Conservation (phyloP, 768 basidiomycete species). For the Sarcomyxa edulis region DNA sequence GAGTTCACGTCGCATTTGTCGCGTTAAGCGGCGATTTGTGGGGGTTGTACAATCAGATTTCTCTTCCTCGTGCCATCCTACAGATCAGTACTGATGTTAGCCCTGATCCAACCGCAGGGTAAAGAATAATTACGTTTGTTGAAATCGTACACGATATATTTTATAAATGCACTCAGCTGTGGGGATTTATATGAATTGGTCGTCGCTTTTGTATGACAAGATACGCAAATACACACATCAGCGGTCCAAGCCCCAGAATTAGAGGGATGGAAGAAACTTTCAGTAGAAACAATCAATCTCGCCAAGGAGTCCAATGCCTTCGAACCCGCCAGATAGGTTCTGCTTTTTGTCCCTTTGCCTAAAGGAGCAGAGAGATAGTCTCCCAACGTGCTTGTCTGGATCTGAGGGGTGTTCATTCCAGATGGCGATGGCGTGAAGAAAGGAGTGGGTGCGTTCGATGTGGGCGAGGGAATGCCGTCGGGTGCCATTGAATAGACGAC, state of each 20-base stretch:
- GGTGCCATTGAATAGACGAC: conserved; percentile 86
- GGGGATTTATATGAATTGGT: conserved; percentile 2
- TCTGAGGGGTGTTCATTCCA: conserved; percentile 52
- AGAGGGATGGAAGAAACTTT: conserved; percentile 88
- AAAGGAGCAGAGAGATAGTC: conserved; percentile 61
- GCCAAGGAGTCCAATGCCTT: conserved; percentile 84
- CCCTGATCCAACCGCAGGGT: conserved; percentile 1
- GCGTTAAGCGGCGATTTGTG: conserved; percentile 67
- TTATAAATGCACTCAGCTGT: conserved; percentile 80
- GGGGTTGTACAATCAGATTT: conserved; percentile 79
- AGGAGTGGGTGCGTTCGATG: conserved; percentile 68
- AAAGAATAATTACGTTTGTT: conserved; percentile 53
- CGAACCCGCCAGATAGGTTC: conserved; percentile 73
- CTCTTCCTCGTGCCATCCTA: conserved; percentile 79
- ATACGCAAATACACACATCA: conserved; percentile 40
- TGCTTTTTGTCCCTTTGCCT: conserved; percentile 36
- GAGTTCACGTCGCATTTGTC: conserved; percentile 75
- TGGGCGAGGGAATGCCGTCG: conserved; percentile 50
- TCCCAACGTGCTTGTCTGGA: conserved; percentile 37
- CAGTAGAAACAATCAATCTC: conserved; percentile 79
- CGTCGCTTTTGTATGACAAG: background rate
- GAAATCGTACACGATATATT: conserved; percentile 79
- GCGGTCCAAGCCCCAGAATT: conserved; percentile 82
- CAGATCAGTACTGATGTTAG: conserved; percentile 3
- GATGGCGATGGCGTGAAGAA: conserved; percentile 66